phyloP scores from a whole-genome alignment of 1,284 basidiomycete genomes.

The Irpex sp. region DNA sequence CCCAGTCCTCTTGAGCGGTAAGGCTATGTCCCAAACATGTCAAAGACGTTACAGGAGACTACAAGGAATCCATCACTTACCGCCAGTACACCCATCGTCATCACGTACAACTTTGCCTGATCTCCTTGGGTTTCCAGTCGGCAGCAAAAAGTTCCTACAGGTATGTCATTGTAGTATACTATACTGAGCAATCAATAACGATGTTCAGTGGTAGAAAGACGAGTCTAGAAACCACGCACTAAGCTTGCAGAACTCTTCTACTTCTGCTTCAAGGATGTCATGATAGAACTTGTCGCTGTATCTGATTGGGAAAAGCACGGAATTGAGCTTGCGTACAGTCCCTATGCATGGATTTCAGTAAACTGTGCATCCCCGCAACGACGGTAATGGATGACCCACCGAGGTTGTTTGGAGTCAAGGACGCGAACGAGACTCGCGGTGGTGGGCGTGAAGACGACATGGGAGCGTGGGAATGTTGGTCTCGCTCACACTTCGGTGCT shows the following conservation, averaged over 20 bases:
- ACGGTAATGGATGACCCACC: conserved; percentile 17
- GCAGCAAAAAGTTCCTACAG: conserved; percentile 80
- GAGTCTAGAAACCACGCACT: conserved; percentile 35
- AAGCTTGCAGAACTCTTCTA: conserved; percentile 79
- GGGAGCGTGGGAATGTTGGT: conserved; percentile 24
- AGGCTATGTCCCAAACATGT: conserved; percentile 43
- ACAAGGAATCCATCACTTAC: conserved; percentile 41
- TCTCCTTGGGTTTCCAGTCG: conserved; percentile 65
- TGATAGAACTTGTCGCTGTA: conserved; percentile 82
- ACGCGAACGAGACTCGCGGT: conserved; percentile 63
- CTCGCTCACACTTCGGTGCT: not conserved
- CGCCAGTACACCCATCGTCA: conserved; percentile 82
- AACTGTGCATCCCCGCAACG: not conserved
- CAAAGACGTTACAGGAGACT: not conserved
- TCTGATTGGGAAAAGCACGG: conserved; percentile 76
- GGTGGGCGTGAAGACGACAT: conserved; percentile 34
- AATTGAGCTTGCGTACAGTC: conserved; percentile 77
- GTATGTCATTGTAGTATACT: conserved; percentile 87
- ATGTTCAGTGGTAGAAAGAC: not conserved
- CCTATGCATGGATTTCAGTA: conserved; percentile 29
- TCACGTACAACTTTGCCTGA: conserved; percentile 63
- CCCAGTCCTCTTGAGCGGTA: conserved; percentile 74
- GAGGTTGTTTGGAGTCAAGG: conserved; percentile 74
- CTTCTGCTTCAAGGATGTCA: conserved; percentile 65
- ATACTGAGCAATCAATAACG: not conserved